These are phyloP conservation scores for Pythium rishiriense DNA, from an alignment of 352 stramenopile genomes.

Conservation along the genomic window DNA sequence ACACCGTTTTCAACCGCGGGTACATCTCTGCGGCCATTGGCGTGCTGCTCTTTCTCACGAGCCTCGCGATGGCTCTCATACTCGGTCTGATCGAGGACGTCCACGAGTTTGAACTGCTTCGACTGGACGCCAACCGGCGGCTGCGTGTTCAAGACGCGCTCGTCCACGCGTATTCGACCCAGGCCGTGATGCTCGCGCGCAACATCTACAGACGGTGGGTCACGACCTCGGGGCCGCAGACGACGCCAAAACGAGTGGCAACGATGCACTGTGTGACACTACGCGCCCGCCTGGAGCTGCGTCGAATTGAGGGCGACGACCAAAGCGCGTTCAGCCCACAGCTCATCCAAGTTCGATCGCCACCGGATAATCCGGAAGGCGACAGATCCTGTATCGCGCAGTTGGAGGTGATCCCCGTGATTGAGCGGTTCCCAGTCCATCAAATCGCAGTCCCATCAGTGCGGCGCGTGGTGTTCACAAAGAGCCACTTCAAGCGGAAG, in stretches of 20 bases:
- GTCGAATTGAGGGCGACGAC: not conserved
- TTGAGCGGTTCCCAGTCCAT: not conserved
- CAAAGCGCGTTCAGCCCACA: not conserved
- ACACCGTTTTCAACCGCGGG: conserved; percentile 3
- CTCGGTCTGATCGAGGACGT: conserved; percentile 3
- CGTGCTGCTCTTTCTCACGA: not conserved
- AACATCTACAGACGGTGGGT: conserved; percentile 7
- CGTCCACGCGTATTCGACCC: not conserved
- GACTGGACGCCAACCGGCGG: not conserved
- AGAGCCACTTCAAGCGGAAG: not conserved
- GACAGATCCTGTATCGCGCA: not conserved
- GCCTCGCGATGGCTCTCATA: not conserved
- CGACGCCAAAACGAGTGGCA: not conserved
- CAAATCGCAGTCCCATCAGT: not conserved
- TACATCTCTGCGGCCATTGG: not conserved
- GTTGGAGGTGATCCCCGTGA: not conserved
- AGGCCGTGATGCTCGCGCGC: conserved; percentile 8
- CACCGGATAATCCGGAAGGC: not conserved
- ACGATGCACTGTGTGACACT: not conserved
- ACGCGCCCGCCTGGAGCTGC: not conserved
- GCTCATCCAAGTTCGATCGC: not conserved
- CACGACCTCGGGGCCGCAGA: too few species aligned
- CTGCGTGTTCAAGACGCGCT: conserved; percentile 4
- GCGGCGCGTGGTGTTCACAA: not conserved
- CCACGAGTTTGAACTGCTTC: not conserved